Conservation (phyloP, 2,329 filamentous ascomycete genomes). For the Arthrobotrys conoides region DNA sequence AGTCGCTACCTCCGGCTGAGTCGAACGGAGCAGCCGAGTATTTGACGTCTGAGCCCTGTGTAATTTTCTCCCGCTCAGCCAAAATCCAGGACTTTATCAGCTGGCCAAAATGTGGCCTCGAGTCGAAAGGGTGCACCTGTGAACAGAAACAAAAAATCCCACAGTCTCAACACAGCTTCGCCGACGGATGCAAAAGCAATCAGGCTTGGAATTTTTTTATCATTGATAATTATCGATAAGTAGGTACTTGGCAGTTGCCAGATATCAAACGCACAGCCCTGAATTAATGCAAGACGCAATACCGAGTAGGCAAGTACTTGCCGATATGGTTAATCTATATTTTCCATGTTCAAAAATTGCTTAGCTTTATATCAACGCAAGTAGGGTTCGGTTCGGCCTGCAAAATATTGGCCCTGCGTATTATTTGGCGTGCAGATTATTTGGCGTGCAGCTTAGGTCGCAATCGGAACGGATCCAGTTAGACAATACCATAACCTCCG, state of each 20-base stretch:
- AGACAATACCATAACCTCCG: conserved; percentile 31
- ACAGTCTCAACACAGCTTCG: conserved; percentile 27
- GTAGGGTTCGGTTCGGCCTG: too few relatives aligned
- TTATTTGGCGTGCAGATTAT: too few relatives aligned
- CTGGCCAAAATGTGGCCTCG: too few relatives aligned
- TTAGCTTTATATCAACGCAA: conserved; percentile 30
- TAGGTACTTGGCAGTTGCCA: too few relatives aligned
- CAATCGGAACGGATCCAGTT: conserved; percentile 31
- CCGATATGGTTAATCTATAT: conserved; percentile 24
- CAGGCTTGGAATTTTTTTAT: too few relatives aligned
- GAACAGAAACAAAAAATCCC: conserved; percentile 18
- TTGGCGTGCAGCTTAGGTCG: conserved; percentile 28
- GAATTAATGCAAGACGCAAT: conserved; percentile 4
- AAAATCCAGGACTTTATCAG: too few relatives aligned
- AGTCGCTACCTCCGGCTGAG: neutral
- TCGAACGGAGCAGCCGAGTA: conserved; percentile 10
- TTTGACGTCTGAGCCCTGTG: conserved; percentile 16
- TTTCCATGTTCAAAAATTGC: conserved; percentile 12
- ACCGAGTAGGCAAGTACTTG: conserved; percentile 28
- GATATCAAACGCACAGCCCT: neutral
- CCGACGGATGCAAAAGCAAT: too few relatives aligned
- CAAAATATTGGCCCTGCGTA: conserved; percentile 22
- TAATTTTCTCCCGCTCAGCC: neutral
- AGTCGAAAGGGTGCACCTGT: too few relatives aligned
- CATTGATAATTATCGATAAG: too few relatives aligned